Percentiles rank a stretch among this genome's conserved stretches.
These are phyloP conservation scores for Cryptococcus sp. DNA, from an alignment of 1,284 basidiomycete species.

Conservation along the genomic window DNA sequence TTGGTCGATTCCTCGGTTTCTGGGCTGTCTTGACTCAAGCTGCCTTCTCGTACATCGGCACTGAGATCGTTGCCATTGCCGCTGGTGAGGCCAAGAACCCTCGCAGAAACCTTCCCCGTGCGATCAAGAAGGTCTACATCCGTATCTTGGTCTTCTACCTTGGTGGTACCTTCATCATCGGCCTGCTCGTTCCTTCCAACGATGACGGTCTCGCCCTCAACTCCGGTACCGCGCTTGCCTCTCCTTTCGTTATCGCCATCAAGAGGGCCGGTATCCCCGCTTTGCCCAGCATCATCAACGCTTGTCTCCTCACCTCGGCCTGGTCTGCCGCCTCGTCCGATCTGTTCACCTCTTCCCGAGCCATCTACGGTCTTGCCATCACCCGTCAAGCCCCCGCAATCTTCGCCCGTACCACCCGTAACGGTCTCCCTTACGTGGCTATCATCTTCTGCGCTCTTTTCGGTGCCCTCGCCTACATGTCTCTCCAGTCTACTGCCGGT, in stretches of 20 bases:
- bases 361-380: slow-evolving; percentile 59
- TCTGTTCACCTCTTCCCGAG: slow-evolving; percentile 60
- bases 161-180: slow-evolving; percentile 63
- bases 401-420: slow-evolving; percentile 64
- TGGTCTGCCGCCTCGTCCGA: slow-evolving; percentile 61
- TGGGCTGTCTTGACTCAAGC: slow-evolving; percentile 55
- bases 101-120: slow-evolving; percentile 73
- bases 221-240: slow-evolving; percentile 65
- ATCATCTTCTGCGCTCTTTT: slow-evolving; percentile 71
- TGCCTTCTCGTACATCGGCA: slow-evolving; percentile 51
- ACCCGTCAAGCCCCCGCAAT: slow-evolving; percentile 47
- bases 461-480: slow-evolving; percentile 59
- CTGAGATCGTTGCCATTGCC: slow-evolving; percentile 54
- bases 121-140: slow-evolving; percentile 72
- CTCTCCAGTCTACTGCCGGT: slow-evolving; percentile 63
- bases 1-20: slow-evolving; percentile 54
- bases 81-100: slow-evolving; percentile 62
- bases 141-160: slow-evolving; percentile 76
- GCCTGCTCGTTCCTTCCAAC: slow-evolving; percentile 72
- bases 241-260: slow-evolving; percentile 77
- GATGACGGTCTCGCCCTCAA: slow-evolving; percentile 62
- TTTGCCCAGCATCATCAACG: slow-evolving; percentile 67
- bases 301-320: slow-evolving; percentile 64
- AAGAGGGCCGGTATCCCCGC: slow-evolving; percentile 70
- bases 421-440: slow-evolving; percentile 74